Percentiles rank a stretch among this genome's conserved stretches.
Evolutionary conservation across 306 rosid genomes (phyloP).

Genomic region (cucumber (Cucumis sativus)): DNA sequence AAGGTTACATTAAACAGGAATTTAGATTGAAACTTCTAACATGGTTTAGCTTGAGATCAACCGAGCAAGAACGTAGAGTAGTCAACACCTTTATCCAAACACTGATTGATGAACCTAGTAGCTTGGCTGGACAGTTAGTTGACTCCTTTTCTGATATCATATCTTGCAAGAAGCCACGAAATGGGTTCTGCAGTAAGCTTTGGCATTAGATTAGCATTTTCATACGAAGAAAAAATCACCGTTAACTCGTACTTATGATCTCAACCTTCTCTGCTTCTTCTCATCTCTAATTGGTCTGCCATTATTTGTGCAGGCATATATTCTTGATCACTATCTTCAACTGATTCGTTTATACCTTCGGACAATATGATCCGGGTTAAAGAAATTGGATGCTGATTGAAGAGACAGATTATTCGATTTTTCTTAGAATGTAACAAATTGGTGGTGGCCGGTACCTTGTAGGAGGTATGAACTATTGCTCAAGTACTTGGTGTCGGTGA

Average conservation of each 20-base stretch:
- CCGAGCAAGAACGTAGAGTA: constrained; percentile 98
- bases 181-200: constrained; percentile 64
- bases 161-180: constrained; percentile 76
- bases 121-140: constrained; percentile 95
- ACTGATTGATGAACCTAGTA: constrained; percentile 83
- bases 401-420: constrained; percentile 9
- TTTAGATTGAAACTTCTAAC: constrained; percentile 91
- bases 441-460: constrained; percentile 6
- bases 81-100: constrained; percentile 95
- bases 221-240: constrained; percentile 8
- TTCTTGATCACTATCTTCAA: constrained; percentile 34
- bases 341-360: constrained; percentile 45
- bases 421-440: constrained; percentile 14
- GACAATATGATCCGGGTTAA: constrained; percentile 34
- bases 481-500: constrained; percentile 29
- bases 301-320: constrained; percentile 71
- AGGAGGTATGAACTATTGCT: constrained; percentile 26
- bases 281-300: constrained; percentile 42
- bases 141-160: constrained; percentile 87
- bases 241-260: constrained; percentile 14
- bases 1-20: constrained; percentile 83
- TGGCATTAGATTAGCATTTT: constrained; percentile 35
- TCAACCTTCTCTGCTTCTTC: constrained; percentile 7
- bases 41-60: constrained; percentile 98
- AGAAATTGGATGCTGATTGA: constrained; percentile 14